A percentile compares a stretch with the other conserved stretches of the same genome.
Evolutionary conservation across 1,139 yeast species (phyloP).

Genomic region (Protomyces pachydermus): DNA sequence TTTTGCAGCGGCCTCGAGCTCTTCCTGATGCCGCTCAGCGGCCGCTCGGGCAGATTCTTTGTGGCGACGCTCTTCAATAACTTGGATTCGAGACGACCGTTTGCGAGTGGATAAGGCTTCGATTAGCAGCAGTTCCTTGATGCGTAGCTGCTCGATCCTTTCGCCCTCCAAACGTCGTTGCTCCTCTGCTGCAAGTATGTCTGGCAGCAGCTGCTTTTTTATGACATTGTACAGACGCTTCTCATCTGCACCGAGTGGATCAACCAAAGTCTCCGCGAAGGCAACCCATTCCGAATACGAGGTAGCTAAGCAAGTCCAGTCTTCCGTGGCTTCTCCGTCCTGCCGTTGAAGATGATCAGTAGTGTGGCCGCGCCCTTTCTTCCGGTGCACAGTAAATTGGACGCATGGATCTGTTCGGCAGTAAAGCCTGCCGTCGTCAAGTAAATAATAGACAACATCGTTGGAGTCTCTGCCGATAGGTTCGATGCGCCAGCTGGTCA

Average conservation of each 20-base stretch:
- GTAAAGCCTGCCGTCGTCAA: constrained; percentile 19
- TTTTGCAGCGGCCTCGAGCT: constrained; percentile 1
- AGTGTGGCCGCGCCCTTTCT: not conserved
- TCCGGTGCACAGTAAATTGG: not conserved
- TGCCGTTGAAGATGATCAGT: not conserved
- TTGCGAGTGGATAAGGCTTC: constrained; percentile 15
- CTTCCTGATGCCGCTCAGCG: not conserved
- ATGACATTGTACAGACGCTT: not conserved
- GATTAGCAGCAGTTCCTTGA: constrained; percentile 3
- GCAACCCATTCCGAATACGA: constrained; percentile 8
- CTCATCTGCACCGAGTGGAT: not conserved
- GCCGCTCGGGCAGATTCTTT: constrained; percentile 3
- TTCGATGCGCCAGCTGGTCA: constrained; percentile 14
- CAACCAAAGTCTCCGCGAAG: not conserved
- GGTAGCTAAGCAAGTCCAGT: constrained; percentile 20
- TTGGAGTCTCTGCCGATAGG: constrained; percentile 16
- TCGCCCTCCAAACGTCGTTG: not conserved
- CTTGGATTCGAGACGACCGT: constrained; percentile 17
- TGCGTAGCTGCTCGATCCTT: constrained; percentile 4
- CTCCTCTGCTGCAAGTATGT: constrained; percentile 2
- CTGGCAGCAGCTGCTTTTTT: constrained; percentile 1
- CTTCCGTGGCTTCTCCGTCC: not conserved
- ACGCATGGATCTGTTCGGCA: constrained; percentile 3
- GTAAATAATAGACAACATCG: constrained; percentile 3
- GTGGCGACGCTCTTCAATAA: constrained; percentile 12